Evolutionary conservation across 495 filamentous ascomycete species (phyloP), one percentile per base, ranked within the genome.

Genomic region (Parmelia sp.): DNA sequence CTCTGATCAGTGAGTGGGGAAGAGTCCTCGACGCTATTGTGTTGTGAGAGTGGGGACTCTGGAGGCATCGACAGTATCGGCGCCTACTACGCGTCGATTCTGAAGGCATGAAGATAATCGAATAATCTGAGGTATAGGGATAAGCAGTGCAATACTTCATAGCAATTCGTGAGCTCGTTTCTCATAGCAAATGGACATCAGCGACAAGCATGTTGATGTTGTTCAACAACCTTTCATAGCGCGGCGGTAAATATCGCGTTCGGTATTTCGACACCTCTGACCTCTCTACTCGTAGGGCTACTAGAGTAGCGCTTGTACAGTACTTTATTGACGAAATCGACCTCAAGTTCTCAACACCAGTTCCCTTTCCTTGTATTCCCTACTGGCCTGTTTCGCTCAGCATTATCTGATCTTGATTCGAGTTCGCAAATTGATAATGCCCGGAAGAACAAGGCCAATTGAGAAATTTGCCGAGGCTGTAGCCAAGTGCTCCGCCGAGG

Each of bases 381-480:
- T 4, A n/a, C 23, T 19, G 3, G 19, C 12, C 14, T 31, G 36
- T 15, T 37, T 7, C 44, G 3, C 8, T 14, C 25, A 2, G 33
- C 21, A 6, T 40, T 11, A 17, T 7, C 33, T 31, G 19, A 23
- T 21, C 31, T 23, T 53, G 21, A 49, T 25, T 63, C 7, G 39
- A 44, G 1, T 27, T 14, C 15, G 2, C 44, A 27, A n/a, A 27
- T 23, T 36, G 42, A 70, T 66, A 45, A 80, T 79, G 76, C 72
- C 74, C 25, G 66, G 69, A 27, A 72, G 68, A 66, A 76, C 71
- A 47, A 72, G 94, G 45, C 94, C 93, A 11, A 91, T 99, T 69
- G 90, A 96, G 71, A 92, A 87, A 67, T 88, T 99, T 69, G 93
- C 92, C 1, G 80, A 86, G 59, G 89, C 92, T 3, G 87, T 87